phyloP scores from a whole-genome alignment of 306 rosid species.

The Trifolium dubium region DNA sequence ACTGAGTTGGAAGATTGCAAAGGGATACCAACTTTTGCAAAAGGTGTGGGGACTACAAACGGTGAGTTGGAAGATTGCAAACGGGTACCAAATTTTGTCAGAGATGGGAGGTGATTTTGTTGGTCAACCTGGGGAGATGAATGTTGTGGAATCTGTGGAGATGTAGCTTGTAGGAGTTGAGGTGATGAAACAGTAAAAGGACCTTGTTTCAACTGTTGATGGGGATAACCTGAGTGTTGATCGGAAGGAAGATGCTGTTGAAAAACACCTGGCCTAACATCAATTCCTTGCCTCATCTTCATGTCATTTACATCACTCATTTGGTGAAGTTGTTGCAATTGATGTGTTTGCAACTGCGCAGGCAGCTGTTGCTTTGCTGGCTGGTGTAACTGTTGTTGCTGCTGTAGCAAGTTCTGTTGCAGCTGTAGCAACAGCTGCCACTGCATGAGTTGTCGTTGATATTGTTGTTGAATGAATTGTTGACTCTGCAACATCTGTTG shows the following conservation, averaged over 20 bases:
- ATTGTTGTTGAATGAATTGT: conserved; percentile 59
- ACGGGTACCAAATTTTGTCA: conserved; percentile 80
- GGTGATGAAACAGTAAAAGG: conserved; percentile 74
- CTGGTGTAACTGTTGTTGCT: conserved; percentile 58
- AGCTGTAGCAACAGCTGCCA: conserved; percentile 47
- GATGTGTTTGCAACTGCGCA: conserved; percentile 72
- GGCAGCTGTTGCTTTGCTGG: conserved; percentile 69
- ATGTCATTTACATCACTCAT: conserved; percentile 73
- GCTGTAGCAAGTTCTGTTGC: conserved; percentile 35
- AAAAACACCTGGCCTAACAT: conserved; percentile 70
- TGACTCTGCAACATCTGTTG: conserved; percentile 70
- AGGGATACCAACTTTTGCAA: too few relatives aligned
- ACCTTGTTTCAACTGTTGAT: conserved; percentile 76
- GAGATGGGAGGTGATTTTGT: conserved; percentile 63
- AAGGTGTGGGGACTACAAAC: conserved; percentile 61
- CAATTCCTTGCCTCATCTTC: conserved; percentile 74
- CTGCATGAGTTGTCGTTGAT: conserved; percentile 59
- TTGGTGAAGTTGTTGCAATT: conserved; percentile 78
- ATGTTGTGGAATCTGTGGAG: conserved; percentile 93
- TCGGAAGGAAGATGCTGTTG: conserved; percentile 70
- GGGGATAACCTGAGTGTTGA: conserved; percentile 80
- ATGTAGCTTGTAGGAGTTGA: conserved; percentile 81
- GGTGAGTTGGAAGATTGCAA: conserved; percentile 92
- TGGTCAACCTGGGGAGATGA: conserved; percentile 99
- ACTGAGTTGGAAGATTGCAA: neutral